A percentile compares a stretch with the other conserved stretches of the same genome.
Conservation (phyloP, 2,329 filamentous ascomycete species). For the Harringtonia lauricola region DNA sequence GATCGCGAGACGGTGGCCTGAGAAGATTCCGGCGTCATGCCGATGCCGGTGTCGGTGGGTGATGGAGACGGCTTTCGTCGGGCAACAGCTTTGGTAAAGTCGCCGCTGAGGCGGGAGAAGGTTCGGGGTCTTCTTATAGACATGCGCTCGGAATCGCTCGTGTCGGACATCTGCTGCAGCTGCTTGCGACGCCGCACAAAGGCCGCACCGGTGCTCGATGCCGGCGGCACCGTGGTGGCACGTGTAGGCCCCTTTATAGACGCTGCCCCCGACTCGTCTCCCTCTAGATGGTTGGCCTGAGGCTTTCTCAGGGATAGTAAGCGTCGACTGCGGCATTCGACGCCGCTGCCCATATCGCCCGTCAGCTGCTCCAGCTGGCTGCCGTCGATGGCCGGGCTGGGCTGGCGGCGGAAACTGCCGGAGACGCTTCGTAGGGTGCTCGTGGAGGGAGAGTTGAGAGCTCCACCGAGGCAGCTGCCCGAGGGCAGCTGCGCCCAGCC, state of each 20-base stretch:
- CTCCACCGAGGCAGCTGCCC: not conserved
- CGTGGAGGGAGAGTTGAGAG: not conserved
- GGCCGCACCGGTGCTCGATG: slow-evolving; percentile 34
- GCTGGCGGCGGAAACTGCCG: slow-evolving; percentile 1
- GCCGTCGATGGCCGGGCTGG: not conserved
- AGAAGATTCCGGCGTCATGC: not conserved
- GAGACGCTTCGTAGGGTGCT: not conserved
- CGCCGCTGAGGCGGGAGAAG: slow-evolving; percentile 2
- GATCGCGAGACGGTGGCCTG: not conserved
- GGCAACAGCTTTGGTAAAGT: not conserved
- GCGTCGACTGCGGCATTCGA: slow-evolving; percentile 4
- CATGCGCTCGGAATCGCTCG: slow-evolving; percentile 11
- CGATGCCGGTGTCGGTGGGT: not conserved
- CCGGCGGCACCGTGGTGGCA: slow-evolving; percentile 19
- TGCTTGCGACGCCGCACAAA: slow-evolving; percentile 30
- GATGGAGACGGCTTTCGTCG: not conserved
- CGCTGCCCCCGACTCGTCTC: slow-evolving; percentile 5
- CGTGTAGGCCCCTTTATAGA: not conserved
- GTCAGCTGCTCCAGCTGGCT: not conserved
- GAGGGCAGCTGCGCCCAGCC: slow-evolving; percentile 19
- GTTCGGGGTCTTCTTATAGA: not conserved
- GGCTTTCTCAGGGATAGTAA: slow-evolving; percentile 3
- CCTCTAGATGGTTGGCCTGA: not conserved
- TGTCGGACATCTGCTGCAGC: slow-evolving; percentile 14
- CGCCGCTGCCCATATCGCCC: not conserved